Base-by-base conservation (phyloP, 345 rosid genomes). In the Aurinia saxatilis region DNA sequence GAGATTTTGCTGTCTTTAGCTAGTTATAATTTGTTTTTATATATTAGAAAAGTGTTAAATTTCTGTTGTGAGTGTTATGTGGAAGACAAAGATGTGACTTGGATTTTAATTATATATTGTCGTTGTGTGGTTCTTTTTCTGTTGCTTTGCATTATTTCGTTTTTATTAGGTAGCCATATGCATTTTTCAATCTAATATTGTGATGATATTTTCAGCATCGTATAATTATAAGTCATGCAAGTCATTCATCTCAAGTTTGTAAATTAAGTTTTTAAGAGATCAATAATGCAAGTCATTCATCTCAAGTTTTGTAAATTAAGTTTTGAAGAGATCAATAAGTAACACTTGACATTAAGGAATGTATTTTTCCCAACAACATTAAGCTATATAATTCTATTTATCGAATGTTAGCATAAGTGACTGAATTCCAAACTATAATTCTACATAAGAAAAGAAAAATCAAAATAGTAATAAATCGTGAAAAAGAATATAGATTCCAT, bases 91-190 rank as follows among this genome's bases (percentile, higher is more conserved):
- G 14, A 56, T 40, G 33, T 63, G 58, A 57, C 70, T 11, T 71
- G 70, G 75, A 71, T 31, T 63, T 50, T 57, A 49, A 57, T 63
- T 9, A 57, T 31, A 7, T 17, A 38, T 57, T 63, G 75, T 63
- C 65, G 31, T 40, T 2, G 16, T 49, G 18, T 63, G 63, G 40
- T 55, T 46, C 41, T 55, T 62, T 61, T 62, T 11, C 40, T 50
- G 34, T 41, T 50, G 56, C 46, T 49, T 50, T 2, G 31, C 21
- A 21, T 56, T 62, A 23, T 63, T 70, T 62, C 55, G 31, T 29
- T 62, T 44, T 60, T 53, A 42, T 68, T 52, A 52, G 36, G 67
- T 41, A 23, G 7, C 31, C 31, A 27, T 27, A 27, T 27, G 5
- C 6, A 23, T 23, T 2, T 23, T 27, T 27, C 31, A 27, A 27